A percentile compares a stretch with the other conserved stretches of the same genome.
Evolutionary conservation across 2,329 filamentous ascomycete genomes (phyloP).

Genomic region (Calonectria multiphialidica): DNA sequence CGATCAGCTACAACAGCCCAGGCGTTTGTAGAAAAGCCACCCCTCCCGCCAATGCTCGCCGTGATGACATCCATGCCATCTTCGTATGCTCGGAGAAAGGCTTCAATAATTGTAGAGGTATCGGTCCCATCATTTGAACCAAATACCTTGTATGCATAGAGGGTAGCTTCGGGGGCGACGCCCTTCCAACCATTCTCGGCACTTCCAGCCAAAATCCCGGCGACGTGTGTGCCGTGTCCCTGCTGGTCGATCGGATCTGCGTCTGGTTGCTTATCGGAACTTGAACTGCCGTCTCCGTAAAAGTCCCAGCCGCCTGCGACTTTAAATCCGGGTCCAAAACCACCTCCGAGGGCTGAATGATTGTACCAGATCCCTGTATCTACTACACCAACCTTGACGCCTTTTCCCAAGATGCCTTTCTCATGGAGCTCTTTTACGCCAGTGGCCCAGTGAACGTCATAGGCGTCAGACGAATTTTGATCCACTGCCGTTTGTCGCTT

Average conservation of each 20-base stretch:
- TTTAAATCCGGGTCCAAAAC: background rate
- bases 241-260: background rate
- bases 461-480: background rate
- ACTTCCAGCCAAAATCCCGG: background rate
- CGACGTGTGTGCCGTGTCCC: background rate
- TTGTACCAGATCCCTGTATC: background rate
- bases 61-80: constrained; percentile 4
- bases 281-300: background rate
- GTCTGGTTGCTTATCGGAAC: background rate
- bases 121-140: background rate
- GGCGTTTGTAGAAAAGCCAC: background rate
- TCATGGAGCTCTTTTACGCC: background rate
- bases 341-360: background rate
- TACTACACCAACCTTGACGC: background rate
- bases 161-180: background rate
- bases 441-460: background rate
- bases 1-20: background rate
- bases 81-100: background rate
- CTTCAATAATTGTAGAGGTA: background rate
- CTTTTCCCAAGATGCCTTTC: background rate
- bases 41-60: background rate
- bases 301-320: background rate
- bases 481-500: background rate
- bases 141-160: background rate
- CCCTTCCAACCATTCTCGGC: background rate